phyloP scores from a whole-genome alignment of 352 stramenopile species.

The Peronosclerospora sorghi region DNA sequence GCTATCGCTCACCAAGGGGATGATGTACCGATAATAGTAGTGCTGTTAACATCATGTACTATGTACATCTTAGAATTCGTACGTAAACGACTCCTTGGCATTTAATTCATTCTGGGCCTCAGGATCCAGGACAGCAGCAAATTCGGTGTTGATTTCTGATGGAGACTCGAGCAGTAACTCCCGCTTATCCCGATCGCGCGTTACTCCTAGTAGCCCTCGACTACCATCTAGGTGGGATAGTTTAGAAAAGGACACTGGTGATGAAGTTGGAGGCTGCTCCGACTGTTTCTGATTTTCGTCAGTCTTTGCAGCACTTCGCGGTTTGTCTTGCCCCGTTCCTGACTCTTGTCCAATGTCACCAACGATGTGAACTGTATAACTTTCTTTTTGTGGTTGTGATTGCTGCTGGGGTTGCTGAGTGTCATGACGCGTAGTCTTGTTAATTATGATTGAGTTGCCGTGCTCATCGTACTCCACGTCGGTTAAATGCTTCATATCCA shows the following conservation, averaged over 20 bases:
- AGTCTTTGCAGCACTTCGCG: constrained; percentile 1
- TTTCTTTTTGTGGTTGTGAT: constrained; percentile 10
- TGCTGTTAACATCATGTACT: too few species aligned
- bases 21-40: too few species aligned
- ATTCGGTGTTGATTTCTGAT: constrained; percentile 24
- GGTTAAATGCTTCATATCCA: constrained; percentile 60
- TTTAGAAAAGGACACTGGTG: constrained; percentile 2
- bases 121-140: constrained; percentile 23
- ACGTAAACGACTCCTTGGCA: constrained; percentile 36
- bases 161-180: constrained; percentile 19
- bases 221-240: constrained; percentile 1
- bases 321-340: constrained; percentile 8
- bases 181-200: constrained; percentile 7
- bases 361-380: constrained; percentile 18
- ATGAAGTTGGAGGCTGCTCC: not conserved
- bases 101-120: constrained; percentile 16
- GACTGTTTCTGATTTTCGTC: not conserved
- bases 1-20: too few species aligned
- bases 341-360: not conserved
- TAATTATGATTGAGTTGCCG: constrained; percentile 26
- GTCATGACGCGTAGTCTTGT: constrained; percentile 6
- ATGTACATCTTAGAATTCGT: constrained; percentile 31
- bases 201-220: constrained; percentile 7
- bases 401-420: constrained; percentile 1
- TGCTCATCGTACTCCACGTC: constrained; percentile 54